Evolutionary conservation across 768 basidiomycete genomes (phyloP).

Genomic region (Boletus tomentosulus): DNA sequence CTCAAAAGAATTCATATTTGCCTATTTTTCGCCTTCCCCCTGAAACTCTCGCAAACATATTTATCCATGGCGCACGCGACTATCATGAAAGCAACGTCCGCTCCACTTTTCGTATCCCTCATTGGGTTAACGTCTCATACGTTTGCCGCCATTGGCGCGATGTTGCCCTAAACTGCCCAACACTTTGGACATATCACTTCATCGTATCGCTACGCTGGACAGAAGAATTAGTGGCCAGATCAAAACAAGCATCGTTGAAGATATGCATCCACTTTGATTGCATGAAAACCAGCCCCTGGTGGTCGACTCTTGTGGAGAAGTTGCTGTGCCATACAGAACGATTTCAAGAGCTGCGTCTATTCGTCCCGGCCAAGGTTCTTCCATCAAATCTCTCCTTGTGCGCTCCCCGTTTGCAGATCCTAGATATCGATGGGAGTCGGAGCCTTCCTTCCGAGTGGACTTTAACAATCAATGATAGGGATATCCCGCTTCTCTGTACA

Average conservation of each 20-base stretch:
- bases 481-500: neutral
- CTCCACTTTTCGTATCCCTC: neutral
- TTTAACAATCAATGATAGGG: neutral
- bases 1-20: neutral
- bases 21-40: neutral
- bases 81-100: neutral
- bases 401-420: neutral
- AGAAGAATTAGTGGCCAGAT: slow-evolving; percentile 39
- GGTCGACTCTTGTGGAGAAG: neutral
- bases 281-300: neutral
- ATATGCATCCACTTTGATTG: slow-evolving; percentile 6
- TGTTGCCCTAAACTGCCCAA: neutral
- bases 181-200: slow-evolving; percentile 9
- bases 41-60: neutral
- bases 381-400: neutral
- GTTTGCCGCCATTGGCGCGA: neutral
- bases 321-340: neutral
- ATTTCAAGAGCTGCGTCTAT: neutral
- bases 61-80: neutral
- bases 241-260: slow-evolving; percentile 31
- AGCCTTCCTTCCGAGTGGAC: too few species aligned
- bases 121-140: neutral
- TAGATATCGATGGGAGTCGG: neutral
- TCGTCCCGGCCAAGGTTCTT: neutral
- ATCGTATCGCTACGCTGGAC: slow-evolving; percentile 32